A percentile compares a stretch with the other conserved stretches of the same genome.
phyloP scores from a whole-genome alignment of 129 eudicot genomes.

The Heracleum sosnowskyi region DNA sequence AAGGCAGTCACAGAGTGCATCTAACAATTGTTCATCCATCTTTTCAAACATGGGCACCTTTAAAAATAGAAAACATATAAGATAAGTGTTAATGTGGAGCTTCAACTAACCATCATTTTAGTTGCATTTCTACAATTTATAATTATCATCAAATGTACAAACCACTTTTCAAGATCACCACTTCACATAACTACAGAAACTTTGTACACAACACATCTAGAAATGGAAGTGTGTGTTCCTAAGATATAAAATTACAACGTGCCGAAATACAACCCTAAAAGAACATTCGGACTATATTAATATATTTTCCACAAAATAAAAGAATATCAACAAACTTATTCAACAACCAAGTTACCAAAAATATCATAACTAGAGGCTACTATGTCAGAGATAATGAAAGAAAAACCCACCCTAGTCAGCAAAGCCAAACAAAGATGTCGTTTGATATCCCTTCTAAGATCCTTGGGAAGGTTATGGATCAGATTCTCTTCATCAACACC shows the following conservation, averaged over 20 bases:
- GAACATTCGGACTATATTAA: background rate
- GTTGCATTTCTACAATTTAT: background rate
- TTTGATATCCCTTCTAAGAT: slow-evolving; percentile 90
- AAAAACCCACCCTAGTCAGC: slow-evolving; percentile 64
- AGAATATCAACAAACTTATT: background rate
- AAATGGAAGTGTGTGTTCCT: background rate
- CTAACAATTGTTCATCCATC: slow-evolving; percentile 91
- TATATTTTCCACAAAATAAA: background rate
- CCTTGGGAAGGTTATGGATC: slow-evolving; percentile 82
- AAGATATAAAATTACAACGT: background rate
- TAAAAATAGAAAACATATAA: background rate
- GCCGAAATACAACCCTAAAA: background rate
- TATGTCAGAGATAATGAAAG: background rate
- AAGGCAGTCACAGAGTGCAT: slow-evolving; percentile 90
- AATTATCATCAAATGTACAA: background rate
- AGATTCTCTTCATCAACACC: slow-evolving; percentile 95
- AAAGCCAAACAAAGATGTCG: slow-evolving; percentile 94
- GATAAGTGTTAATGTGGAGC: background rate
- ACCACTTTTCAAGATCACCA: background rate
- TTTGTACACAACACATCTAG: background rate
- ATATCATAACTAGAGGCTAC: background rate
- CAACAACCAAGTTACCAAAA: background rate
- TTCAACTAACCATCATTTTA: background rate
- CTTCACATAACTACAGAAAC: background rate
- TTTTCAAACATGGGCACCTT: slow-evolving; percentile 97